phyloP scores from a whole-genome alignment of 164 flowering plant genomes.

The Stephania japonica region DNA sequence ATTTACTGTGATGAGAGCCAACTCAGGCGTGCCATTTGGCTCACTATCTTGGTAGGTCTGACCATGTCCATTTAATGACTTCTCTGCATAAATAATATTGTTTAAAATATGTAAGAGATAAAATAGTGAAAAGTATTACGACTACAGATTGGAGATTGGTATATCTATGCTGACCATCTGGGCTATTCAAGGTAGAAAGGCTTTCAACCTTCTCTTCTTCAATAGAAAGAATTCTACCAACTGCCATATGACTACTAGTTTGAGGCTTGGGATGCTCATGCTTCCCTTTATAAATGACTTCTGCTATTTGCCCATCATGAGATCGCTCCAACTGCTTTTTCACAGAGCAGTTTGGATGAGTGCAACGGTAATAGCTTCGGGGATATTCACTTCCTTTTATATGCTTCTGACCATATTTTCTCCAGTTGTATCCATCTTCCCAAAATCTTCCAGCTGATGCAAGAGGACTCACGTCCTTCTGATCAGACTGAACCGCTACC shows the following conservation, averaged over 20 bases:
- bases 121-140: constrained; percentile 6
- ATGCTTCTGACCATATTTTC: constrained; percentile 79
- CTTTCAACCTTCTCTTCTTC: constrained; percentile 55
- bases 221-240: constrained; percentile 39
- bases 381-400: constrained; percentile 82
- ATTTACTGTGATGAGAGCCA: constrained; percentile 36
- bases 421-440: constrained; percentile 82
- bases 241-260: constrained; percentile 50
- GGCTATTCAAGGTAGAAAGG: constrained; percentile 26
- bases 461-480: constrained; percentile 32
- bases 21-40: constrained; percentile 35
- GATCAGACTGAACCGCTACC: constrained; percentile 35
- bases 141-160: not conserved
- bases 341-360: constrained; percentile 78
- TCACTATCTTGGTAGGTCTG: constrained; percentile 27
- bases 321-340: constrained; percentile 76
- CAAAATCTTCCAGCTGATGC: constrained; percentile 39
- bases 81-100: constrained; percentile 23
- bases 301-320: constrained; percentile 69
- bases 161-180: constrained; percentile 40
- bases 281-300: constrained; percentile 65
- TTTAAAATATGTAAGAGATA: constrained; percentile 20
- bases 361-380: constrained; percentile 77
- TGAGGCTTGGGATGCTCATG: constrained; percentile 90
- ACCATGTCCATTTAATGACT: constrained; percentile 28